These are phyloP conservation scores for Gaeumannomyces tritici DNA, from an alignment of 2,329 filamentous ascomycete species.

Conservation along the genomic window DNA sequence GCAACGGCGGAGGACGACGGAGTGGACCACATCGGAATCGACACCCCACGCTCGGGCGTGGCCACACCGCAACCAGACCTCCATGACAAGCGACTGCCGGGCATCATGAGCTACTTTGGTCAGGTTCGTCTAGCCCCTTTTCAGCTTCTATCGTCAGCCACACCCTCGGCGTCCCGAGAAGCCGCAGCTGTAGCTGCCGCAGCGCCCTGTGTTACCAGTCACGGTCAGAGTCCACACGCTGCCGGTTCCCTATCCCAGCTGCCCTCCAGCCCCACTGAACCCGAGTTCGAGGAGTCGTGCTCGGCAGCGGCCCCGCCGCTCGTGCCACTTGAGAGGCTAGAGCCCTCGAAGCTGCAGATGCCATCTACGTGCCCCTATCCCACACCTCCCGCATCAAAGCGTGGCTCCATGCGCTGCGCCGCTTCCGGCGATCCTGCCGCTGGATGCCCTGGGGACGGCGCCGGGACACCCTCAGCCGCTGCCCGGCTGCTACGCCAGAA, in stretches of 20 bases:
- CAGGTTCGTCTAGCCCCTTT: constrained; percentile 93
- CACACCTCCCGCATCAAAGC: constrained; percentile 46
- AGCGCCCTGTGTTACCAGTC: constrained; percentile 5
- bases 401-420: constrained; percentile 32
- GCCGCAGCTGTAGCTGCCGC: constrained; percentile 23
- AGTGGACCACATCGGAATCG: constrained; percentile 70
- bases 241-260: constrained; percentile 13
- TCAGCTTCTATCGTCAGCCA: constrained; percentile 33
- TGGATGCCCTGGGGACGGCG: constrained; percentile 22
- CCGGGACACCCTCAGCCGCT: constrained; percentile 19
- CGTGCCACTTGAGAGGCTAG: constrained; percentile 28
- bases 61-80: constrained; percentile 90
- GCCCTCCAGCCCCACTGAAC: constrained; percentile 14
- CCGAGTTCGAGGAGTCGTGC: constrained; percentile 8
- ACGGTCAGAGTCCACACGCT: constrained; percentile 8
- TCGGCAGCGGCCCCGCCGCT: constrained; percentile 20
- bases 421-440: constrained; percentile 30
- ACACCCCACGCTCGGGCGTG: constrained; percentile 81
- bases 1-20: constrained; percentile 57
- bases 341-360: constrained; percentile 17
- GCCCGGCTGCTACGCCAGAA: constrained; percentile 28
- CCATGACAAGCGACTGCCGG: constrained; percentile 88
- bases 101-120: constrained; percentile 95
- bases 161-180: constrained; percentile 28
- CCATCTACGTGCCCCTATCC: constrained; percentile 36